Percentiles rank a stretch among this genome's conserved stretches.
Conservation (phyloP, 495 filamentous ascomycete species). For the Cudoniella acicularis region DNA sequence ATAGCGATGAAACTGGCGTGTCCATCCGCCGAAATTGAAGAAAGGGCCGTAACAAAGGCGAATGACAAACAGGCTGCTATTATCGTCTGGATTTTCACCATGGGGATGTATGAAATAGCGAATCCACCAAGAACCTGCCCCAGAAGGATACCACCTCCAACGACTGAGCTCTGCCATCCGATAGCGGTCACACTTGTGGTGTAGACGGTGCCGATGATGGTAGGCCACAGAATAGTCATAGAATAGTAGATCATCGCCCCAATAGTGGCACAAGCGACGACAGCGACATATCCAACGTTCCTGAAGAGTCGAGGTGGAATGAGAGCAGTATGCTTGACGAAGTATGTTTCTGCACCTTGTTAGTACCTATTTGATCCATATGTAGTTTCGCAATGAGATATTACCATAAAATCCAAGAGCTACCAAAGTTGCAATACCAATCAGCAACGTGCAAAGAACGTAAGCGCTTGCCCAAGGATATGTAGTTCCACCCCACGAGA, state of each 20-base stretch:
- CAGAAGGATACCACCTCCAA: constrained; percentile 28
- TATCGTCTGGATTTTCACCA: constrained; percentile 29
- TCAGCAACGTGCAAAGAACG: constrained; percentile 22
- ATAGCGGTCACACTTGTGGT: constrained; percentile 19
- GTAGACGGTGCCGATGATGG: constrained; percentile 23
- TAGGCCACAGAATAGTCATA: constrained; percentile 22
- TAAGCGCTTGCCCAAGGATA: constrained; percentile 28
- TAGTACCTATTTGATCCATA: constrained; percentile 27
- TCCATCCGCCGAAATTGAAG: constrained; percentile 5
- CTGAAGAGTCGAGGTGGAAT: constrained; percentile 44
- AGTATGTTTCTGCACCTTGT: constrained; percentile 31
- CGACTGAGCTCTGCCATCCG: constrained; percentile 19
- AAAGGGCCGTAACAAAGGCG: constrained; percentile 27
- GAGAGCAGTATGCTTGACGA: constrained; percentile 28
- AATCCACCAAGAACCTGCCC: constrained; percentile 28
- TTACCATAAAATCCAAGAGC: constrained; percentile 38
- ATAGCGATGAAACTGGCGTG: constrained; percentile 26
- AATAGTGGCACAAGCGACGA: constrained; percentile 32
- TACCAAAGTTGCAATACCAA: constrained; percentile 32
- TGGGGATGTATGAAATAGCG: constrained; percentile 29
- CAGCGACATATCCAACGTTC: constrained; percentile 39
- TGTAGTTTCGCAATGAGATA: not conserved
- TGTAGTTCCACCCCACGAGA: constrained; percentile 23
- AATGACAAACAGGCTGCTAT: constrained; percentile 30
- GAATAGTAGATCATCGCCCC: constrained; percentile 29